These are phyloP conservation scores for Cucurbita moschata DNA, from an alignment of 306 rosid genomes.

Conservation along the genomic window DNA sequence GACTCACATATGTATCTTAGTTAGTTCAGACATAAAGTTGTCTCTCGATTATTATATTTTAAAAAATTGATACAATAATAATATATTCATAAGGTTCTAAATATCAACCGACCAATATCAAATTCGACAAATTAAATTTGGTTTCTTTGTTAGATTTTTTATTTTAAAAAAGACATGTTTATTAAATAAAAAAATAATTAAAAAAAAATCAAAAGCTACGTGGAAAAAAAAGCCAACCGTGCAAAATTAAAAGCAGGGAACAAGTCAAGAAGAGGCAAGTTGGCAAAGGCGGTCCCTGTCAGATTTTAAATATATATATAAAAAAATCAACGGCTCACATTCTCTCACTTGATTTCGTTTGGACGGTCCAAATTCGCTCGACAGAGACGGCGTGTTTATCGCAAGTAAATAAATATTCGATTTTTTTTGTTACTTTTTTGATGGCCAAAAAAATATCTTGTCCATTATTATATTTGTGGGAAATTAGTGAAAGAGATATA, in stretches of 20 bases:
- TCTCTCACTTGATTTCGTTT: not conserved
- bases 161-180: not conserved
- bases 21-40: too few relatives aligned
- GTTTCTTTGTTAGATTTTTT: not conserved
- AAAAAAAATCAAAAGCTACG: not conserved
- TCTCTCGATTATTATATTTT: too few relatives aligned
- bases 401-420: not conserved
- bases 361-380: not conserved
- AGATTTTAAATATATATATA: not conserved
- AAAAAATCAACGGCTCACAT: not conserved
- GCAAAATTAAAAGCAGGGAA: not conserved
- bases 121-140: not conserved
- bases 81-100: not conserved
- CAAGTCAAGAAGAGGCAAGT: not conserved
- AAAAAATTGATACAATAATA: too few relatives aligned
- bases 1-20: too few relatives aligned
- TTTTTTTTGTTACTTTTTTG: not conserved
- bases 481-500: not conserved
- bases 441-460: not conserved
- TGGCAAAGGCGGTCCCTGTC: not conserved
- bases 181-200: not conserved
- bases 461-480: not conserved
- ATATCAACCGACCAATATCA: not conserved
- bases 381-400: not conserved
- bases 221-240: not conserved